Base-by-base conservation (phyloP, 2,329 filamentous ascomycete species). In the Tolypocladium sp. region DNA sequence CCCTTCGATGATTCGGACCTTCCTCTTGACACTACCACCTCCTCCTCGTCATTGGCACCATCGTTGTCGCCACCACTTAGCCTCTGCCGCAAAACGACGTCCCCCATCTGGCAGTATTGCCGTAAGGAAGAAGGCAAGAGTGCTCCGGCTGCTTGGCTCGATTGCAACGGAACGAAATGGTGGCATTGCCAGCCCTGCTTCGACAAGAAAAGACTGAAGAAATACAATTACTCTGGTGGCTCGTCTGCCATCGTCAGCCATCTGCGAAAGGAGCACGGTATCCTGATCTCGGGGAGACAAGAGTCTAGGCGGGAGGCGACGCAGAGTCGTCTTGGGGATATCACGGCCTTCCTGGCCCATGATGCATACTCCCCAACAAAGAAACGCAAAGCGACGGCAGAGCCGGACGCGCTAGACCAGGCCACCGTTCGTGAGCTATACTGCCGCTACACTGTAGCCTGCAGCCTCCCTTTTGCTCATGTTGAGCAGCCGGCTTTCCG, bases 141-240 rank as follows among this genome's bases (percentile, higher is more conserved):
- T n/a, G n/a, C n/a, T n/a, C n/a, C n/a, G n/a, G n/a, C n/a, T n/a
- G n/a, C n/a, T n/a, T n/a, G n/a, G n/a, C n/a, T n/a, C n/a, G n/a
- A n/a, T n/a, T n/a, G n/a, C n/a, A n/a, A n/a, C n/a, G n/a, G n/a
- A n/a, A n/a, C 40, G 42, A 51, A 25, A 51, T 57, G 44, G 56
- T 57, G 56, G 56, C 46, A 57, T 40, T 57, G 56, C 44, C 56
- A 51, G 56, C 56, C 56, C 7, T 57, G 56, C 42, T 57, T 57
- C 42, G 46, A 30, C 42, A 57, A 57, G 56, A 57, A 57, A 41
- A 35, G 20, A 25, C 15, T 15, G 7, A 57, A 52, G 27, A 9
- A 25, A 35, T 57, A 57, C 55, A 57, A 57, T 7, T 57, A 51
- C 33, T 57, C 55, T 25, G 55, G 55, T 4, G 55, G 55, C 5